Evolutionary conservation across 169 alveolate genomes (phyloP), one percentile per base, ranked within the genome.

Genomic region (Plasmodium coatneyi): DNA sequence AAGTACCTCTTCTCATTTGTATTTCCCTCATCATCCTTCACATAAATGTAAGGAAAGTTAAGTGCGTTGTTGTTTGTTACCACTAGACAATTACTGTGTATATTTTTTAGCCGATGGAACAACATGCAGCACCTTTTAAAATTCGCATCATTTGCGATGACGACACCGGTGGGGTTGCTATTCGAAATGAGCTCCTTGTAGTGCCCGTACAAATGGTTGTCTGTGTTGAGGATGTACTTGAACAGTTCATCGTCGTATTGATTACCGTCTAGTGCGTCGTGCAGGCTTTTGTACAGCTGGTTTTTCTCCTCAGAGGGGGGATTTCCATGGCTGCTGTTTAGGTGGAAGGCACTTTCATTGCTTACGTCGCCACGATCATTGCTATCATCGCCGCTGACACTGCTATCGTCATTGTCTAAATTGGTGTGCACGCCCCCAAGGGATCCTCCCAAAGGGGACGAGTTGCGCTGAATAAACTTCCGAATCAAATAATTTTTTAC

Each of bases 1-100:
- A 98, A 92, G 54, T 41, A 72, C 52, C 76, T 98, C 60, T 93
- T 96, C 41, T 97, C 97, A 70, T 92, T 92, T 34, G 81, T 34
- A 60, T 71, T 71, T 49, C 66, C 71, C 7, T 80, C 56, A 46
- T 81, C 92, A 49, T 52, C 74, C 41, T 91, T 81, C 9, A 91
- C 54, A 43, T 91, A 91, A 66, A 91, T 80, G 49, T 91, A 91
- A 2, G 95, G 95, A 39, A 91, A 91, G 28, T 32, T 71, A 19
- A 91, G 39, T 12, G 95, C 95, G 74, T 91, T 81, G 66, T 91
- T 91, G 76, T 91, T 91, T 34, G 95, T 91, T 70, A 91, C 95
- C 4, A 91, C 78, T 81, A 91, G 82, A 81, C 95, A 70, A 81
- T 56, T 71, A 60, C 95, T 91, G 74, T 91, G 92, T 56, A 91